A percentile compares a stretch with the other conserved stretches of the same genome.
Conservation (phyloP, 169 alveolate genomes). For the Condylostoma magnum region DNA sequence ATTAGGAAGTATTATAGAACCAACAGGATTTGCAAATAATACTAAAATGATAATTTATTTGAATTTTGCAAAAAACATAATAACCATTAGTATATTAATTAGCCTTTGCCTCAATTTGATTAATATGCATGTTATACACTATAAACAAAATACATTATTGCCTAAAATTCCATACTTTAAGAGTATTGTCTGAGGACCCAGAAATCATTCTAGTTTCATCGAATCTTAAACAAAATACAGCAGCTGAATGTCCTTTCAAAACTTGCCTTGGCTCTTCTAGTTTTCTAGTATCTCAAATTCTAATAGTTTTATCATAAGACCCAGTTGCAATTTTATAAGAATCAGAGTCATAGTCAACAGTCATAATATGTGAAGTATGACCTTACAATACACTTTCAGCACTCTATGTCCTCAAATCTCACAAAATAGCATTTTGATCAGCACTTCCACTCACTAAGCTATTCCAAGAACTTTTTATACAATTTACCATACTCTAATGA, state of each 20-base stretch:
- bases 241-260: conserved; percentile 25
- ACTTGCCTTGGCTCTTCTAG: background rate
- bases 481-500: conserved; percentile 8
- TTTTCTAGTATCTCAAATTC: conserved; percentile 30
- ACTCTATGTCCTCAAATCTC: conserved; percentile 5
- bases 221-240: conserved; percentile 22
- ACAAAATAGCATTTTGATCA: background rate
- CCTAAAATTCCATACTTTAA: conserved; percentile 31
- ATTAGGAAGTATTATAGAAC: too few relatives aligned
- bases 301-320: conserved; percentile 19
- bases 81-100: too few relatives aligned
- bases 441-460: conserved; percentile 5
- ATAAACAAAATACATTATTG: too few relatives aligned
- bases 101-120: too few relatives aligned
- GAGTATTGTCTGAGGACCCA: conserved; percentile 20
- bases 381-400: background rate
- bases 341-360: background rate
- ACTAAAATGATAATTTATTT: too few relatives aligned
- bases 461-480: background rate
- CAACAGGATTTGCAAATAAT: too few relatives aligned
- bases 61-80: too few relatives aligned
- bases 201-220: background rate
- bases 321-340: conserved; percentile 1
- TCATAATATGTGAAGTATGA: conserved; percentile 18
- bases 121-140: too few relatives aligned